Evolutionary conservation across 1,139 yeast genomes (phyloP).

Genomic region (Magnusiomyces suaveolens): DNA sequence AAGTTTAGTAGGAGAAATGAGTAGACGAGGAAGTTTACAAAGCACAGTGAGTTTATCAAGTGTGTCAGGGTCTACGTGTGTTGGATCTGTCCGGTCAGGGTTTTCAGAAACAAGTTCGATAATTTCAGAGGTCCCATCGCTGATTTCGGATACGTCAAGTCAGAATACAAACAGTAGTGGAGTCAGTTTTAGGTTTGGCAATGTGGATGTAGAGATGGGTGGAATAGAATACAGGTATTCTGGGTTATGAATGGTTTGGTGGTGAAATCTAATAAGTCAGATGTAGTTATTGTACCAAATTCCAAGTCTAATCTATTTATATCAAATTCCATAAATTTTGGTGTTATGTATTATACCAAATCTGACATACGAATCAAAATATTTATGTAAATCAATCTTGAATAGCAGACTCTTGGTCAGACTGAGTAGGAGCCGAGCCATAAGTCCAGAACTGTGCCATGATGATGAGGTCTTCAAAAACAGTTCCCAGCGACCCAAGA

Average conservation of each 20-base stretch:
- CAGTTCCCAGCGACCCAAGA: conserved; percentile 65
- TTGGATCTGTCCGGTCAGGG: neutral
- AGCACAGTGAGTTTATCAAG: neutral
- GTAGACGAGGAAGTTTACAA: neutral
- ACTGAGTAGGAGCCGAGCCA: conserved; percentile 24
- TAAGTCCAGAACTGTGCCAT: conserved; percentile 58
- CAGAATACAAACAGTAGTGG: too few species aligned
- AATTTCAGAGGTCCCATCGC: neutral
- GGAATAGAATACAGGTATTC: too few species aligned
- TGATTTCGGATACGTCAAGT: neutral
- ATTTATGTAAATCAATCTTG: too few species aligned
- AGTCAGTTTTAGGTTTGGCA: too few species aligned
- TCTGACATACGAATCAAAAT: too few species aligned
- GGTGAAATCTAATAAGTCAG: too few species aligned
- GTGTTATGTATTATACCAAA: too few species aligned
- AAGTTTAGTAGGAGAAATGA: neutral
- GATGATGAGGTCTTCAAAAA: conserved; percentile 55
- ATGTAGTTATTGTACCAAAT: too few species aligned
- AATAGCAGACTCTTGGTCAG: conserved; percentile 8
- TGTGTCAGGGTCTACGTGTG: neutral
- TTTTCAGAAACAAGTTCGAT: neutral
- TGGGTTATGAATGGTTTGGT: too few species aligned
- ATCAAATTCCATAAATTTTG: too few species aligned
- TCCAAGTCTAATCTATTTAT: too few species aligned
- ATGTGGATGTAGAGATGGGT: too few species aligned